These are phyloP conservation scores for Fonsecaea erecta DNA, from an alignment of 2,329 filamentous ascomycete species.

Conservation along the genomic window DNA sequence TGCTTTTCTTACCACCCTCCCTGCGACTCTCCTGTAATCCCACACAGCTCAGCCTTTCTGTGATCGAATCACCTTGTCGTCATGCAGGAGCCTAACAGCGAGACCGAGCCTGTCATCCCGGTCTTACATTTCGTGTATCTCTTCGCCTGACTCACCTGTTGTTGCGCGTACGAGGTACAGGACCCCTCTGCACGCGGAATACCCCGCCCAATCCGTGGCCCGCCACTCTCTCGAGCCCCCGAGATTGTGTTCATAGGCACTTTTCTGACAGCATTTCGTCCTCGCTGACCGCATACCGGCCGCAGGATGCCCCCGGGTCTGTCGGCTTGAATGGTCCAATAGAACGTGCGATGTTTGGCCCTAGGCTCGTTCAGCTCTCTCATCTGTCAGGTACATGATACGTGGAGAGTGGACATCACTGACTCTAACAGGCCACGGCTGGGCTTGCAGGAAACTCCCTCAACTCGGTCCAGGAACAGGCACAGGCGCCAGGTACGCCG, in stretches of 20 bases:
- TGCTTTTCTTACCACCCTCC: neutral
- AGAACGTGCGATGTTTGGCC: neutral
- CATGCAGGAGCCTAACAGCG: neutral
- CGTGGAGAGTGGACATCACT: constrained; percentile 1
- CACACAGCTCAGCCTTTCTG: neutral
- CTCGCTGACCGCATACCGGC: constrained; percentile 18
- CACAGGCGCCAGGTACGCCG: constrained; percentile 18
- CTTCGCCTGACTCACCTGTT: constrained; percentile 20
- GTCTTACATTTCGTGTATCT: constrained; percentile 15
- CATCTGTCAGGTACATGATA: constrained; percentile 13
- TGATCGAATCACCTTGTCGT: constrained; percentile 2
- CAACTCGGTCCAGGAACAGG: constrained; percentile 22
- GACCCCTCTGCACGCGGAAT: neutral
- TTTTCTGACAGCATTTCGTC: constrained; percentile 8
- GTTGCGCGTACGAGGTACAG: constrained; percentile 16
- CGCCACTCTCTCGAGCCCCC: neutral
- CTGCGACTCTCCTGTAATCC: constrained; percentile 17
- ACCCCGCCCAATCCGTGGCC: neutral
- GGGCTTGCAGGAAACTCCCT: neutral
- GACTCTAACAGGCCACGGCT: neutral
- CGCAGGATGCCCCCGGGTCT: constrained; percentile 11
- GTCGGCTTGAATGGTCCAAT: constrained; percentile 15
- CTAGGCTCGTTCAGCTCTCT: neutral
- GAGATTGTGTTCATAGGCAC: neutral
- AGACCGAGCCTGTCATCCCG: constrained; percentile 16